Evolutionary conservation across 164 flowering plant genomes (phyloP).

Genomic region (Cinnamomum chago): DNA sequence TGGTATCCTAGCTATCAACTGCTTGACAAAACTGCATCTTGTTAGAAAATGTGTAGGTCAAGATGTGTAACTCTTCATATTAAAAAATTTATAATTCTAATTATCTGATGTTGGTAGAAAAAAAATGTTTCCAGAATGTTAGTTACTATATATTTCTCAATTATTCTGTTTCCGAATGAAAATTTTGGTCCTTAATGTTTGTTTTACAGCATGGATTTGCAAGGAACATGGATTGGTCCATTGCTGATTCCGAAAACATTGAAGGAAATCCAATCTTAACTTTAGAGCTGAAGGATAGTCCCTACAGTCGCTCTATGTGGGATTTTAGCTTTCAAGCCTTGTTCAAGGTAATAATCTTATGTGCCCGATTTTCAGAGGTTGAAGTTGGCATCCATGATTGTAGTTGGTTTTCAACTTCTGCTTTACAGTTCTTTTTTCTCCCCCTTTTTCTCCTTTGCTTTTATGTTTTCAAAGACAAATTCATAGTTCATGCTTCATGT

Average conservation of each 20-base stretch:
- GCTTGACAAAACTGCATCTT: not conserved
- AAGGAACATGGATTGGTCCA: slow-evolving; percentile 85
- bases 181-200: not conserved
- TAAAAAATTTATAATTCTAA: not conserved
- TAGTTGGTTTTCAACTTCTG: not conserved
- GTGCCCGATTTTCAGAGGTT: not conserved
- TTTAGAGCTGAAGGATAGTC: slow-evolving; percentile 71
- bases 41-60: not conserved
- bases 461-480: not conserved
- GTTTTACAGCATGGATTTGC: slow-evolving; percentile 88
- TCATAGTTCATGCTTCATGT: not conserved
- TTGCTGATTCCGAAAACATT: slow-evolving; percentile 55
- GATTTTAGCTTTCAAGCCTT: slow-evolving; percentile 76
- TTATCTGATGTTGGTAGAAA: not conserved
- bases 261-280: slow-evolving; percentile 73
- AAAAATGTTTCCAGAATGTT: not conserved
- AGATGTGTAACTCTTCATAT: not conserved
- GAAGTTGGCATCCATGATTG: not conserved
- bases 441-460: not conserved
- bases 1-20: not conserved
- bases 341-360: slow-evolving; percentile 51
- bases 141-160: not conserved
- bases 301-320: slow-evolving; percentile 95
- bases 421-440: not conserved
- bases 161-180: not conserved